These are phyloP conservation scores for Glebionis coronaria DNA, from an alignment of 129 eudicot genomes.

Conservation along the genomic window DNA sequence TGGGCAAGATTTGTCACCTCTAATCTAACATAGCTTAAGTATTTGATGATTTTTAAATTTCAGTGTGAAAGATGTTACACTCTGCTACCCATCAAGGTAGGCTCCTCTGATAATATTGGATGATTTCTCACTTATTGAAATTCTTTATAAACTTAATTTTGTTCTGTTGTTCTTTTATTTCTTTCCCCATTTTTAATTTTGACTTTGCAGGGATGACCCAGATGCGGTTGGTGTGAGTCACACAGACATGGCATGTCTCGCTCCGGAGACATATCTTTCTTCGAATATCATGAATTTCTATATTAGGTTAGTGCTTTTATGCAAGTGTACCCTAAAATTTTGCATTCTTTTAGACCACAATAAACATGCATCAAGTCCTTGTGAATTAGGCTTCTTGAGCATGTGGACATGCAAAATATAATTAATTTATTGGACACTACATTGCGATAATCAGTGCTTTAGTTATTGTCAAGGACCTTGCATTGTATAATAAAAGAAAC, in stretches of 20 bases:
- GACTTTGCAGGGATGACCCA: slow-evolving; percentile 69
- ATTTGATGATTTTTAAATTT: slow-evolving; percentile 26
- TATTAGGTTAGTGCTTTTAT: slow-evolving; percentile 54
- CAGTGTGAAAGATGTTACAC: slow-evolving; percentile 47
- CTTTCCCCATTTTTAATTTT: slow-evolving; percentile 4
- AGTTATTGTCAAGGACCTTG: too few relatives aligned
- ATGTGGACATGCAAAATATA: too few relatives aligned
- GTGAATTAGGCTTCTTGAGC: too few relatives aligned
- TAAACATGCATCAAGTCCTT: too few relatives aligned
- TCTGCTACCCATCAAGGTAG: slow-evolving; percentile 89
- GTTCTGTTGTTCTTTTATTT: neutral
- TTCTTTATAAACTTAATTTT: slow-evolving; percentile 6
- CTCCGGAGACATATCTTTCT: slow-evolving; percentile 77
- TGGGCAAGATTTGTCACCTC: too few relatives aligned
- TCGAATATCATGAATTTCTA: slow-evolving; percentile 87
- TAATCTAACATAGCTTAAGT: slow-evolving; percentile 7
- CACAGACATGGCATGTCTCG: slow-evolving; percentile 71
- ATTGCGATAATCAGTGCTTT: too few relatives aligned
- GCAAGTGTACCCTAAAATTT: neutral
- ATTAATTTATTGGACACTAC: too few relatives aligned
- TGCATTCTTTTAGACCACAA: slow-evolving; percentile 1
- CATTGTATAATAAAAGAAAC: too few relatives aligned
- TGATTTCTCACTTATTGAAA: slow-evolving; percentile 11
- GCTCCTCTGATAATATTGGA: slow-evolving; percentile 18
- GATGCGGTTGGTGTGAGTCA: slow-evolving; percentile 56